Evolutionary conservation across 805 yeast genomes (phyloP), one percentile per base, ranked within the genome.

Genomic region (Hagleromyces aurorensis): DNA sequence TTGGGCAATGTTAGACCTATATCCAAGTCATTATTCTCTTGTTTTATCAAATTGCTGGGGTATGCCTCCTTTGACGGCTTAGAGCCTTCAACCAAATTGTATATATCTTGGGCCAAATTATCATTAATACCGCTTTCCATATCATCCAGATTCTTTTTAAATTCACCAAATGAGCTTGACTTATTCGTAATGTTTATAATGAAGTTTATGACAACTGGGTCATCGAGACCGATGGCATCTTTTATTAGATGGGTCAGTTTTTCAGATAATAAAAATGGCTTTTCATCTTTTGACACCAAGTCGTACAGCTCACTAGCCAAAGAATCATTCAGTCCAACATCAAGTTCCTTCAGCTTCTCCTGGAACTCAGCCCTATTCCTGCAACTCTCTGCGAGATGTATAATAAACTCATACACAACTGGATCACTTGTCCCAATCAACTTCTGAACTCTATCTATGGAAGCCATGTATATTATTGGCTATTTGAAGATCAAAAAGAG

Each of bases 381-480:
- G 3, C 68, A 53, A 13, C 52, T 46, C 2, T 41, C 39, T 36
- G 59, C 59, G 6, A 73, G 41, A 33, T 62, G 60, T 9, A 63
- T 34, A 4, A 74, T 52, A 41, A 65, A 70, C 35, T 67, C 70
- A 1, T 73, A 67, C 13, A 70, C 56, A 5, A 61, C 54, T 20
- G 49, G 52, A 33, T 72, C 76, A 20, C 59, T 55, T 3, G 59
- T 47, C 6, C 65, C 70, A 1, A 53, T 33, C 7, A 48, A 33
- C 10, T 31, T n/a, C n/a, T n/a, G n/a, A n/a, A n/a, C n/a, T n/a
- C n/a, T n/a, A n/a, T n/a, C n/a, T n/a, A n/a, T n/a, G n/a, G n/a
- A n/a, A n/a, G n/a, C n/a, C n/a, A n/a, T n/a, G n/a, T n/a, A n/a
- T n/a, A n/a, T n/a, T n/a, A n/a, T n/a, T n/a, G n/a, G n/a, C n/a